These are phyloP conservation scores for Candida loeiensis DNA, from an alignment of 805 yeast species.

Conservation along the genomic window DNA sequence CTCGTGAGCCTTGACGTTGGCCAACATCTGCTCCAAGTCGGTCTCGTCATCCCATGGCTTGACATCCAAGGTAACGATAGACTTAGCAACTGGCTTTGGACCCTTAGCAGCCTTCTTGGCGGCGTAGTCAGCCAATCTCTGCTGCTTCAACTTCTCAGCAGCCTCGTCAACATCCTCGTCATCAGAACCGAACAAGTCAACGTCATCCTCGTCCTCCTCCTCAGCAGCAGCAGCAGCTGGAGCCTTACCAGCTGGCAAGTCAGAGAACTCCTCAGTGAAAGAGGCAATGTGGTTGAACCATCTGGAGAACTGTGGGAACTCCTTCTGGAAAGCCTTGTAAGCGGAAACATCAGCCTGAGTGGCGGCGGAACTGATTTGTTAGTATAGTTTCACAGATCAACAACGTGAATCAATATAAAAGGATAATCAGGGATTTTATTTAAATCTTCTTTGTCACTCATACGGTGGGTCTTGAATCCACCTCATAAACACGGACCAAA, in stretches of 20 bases:
- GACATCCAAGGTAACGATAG: constrained; percentile 92
- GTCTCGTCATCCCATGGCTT: constrained; percentile 99
- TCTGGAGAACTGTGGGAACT: constrained; percentile 93
- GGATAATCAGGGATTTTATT: constrained; percentile 20
- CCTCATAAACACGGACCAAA: constrained; percentile 98
- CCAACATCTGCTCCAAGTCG: constrained; percentile 82
- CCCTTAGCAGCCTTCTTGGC: constrained; percentile 97
- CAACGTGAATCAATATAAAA: constrained; percentile 5
- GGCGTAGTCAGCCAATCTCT: constrained; percentile 96
- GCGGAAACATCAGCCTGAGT: constrained; percentile 94
- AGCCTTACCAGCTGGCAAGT: constrained; percentile 75
- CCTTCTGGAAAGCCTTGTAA: constrained; percentile 88
- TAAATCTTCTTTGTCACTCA: constrained; percentile 68
- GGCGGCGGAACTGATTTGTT: constrained; percentile 65
- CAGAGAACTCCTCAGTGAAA: constrained; percentile 76
- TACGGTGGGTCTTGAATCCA: constrained; percentile 92
- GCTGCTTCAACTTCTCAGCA: constrained; percentile 95
- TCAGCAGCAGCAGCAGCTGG: constrained; percentile 53
- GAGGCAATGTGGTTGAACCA: constrained; percentile 99
- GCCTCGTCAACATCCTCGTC: constrained; percentile 95
- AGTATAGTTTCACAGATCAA: constrained; percentile 16
- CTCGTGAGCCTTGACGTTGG: constrained; percentile 79
- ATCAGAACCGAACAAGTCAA: constrained; percentile 90
- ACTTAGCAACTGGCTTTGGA: constrained; percentile 98
- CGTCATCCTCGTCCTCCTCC: constrained; percentile 76